Base-by-base conservation (phyloP, 2,329 filamentous ascomycete species). In the Alternaria ethzedia region DNA sequence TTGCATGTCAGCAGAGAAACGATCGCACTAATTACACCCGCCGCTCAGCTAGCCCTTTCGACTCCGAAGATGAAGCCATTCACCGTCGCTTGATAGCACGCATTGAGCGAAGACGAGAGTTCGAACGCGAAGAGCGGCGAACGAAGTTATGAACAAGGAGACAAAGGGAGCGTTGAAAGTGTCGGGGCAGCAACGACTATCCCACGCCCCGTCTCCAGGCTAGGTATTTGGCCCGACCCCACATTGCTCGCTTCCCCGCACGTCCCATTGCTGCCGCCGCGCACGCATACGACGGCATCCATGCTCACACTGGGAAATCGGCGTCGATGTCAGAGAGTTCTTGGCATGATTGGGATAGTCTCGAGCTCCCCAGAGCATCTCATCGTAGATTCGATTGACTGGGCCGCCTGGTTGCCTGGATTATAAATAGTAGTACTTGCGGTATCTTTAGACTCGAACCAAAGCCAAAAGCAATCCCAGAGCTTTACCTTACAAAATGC, bases 241-340 rank as follows among this genome's bases (percentile, higher is more conserved):
- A 41, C 36, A 41, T 41, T 41, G n/a, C 36, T 41, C 36, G n/a
- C n/a, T 41, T 41, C 36, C 0, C 36, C 36, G 36, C 36, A 41
- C 36, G 2, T 41, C 36, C 3, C 2, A 0, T 41, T 5, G 36
- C 1, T 3, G 5, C 0, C 36, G 2, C 4, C 36, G 36, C 36
- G n/a, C 36, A 17, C 3, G 8, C 4, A 1, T 17, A 41, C 3
- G 0, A 41, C 36, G 0, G 36, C 36, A 41, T 41, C 36, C 36
- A 41, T 3, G 36, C 0, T 1, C 11, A 2, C 9, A 3, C 4
- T 17, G 15, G 2, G 1, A 0, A 6, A 17, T 17, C 1, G 5
- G 9, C 15, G 17, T 11, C 2, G 0, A 41, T 41, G 0, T 1
- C 5, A 17, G 1, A 0, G n/a, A 6, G 0, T 3, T 17, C 36